Evolutionary conservation across 768 basidiomycete genomes (phyloP), one percentile per base, ranked within the genome.

Genomic region (Auriscalpium microsporum): DNA sequence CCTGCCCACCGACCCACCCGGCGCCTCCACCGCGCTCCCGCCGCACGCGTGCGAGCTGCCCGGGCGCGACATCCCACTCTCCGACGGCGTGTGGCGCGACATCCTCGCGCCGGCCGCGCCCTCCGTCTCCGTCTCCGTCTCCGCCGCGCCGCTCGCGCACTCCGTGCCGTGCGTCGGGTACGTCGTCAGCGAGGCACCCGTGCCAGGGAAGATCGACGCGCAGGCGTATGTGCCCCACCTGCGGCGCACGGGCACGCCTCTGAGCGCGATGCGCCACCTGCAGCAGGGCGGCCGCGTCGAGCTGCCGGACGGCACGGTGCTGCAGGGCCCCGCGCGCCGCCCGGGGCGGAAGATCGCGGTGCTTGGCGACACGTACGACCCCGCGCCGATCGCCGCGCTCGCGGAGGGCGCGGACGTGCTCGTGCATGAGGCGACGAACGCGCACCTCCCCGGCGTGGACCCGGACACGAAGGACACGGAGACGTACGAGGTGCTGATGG

Each of bases 351-450:
- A 90, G 67, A 61, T 95, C 21, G 84, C 81, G 34, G 81, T 96
- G 55, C 74, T 94, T 37, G 93, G 93, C 0, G 94, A 94, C 62
- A 93, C 91, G 5, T 84, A 77, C 64, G 83, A 95, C 67, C 86
- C 87, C 6, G 83, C 82, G n/a, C 73, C 79, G 4, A 84, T 88
- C 38, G 72, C 72, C 19, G 68, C 72, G 9, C 67, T 91, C 8
- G 87, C 87, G 17, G 67, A 69, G 65, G 81, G 80, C 52, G 79
- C 85, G 34, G 86, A 91, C 58, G 59, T 94, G 45, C 71, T 94
- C 33, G 75, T 95, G 34, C 93, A 96, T 63, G 93, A 96, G 70
- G 87, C 89, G 10, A 95, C 92, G 9, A 95, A 94, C 65, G 88
- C 91, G 2, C 81, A 87, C 70, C 71, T 96, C 4, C 84, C 83